Conservation (phyloP, 1,139 yeast species). For the Arxiozyma heterogenica region DNA sequence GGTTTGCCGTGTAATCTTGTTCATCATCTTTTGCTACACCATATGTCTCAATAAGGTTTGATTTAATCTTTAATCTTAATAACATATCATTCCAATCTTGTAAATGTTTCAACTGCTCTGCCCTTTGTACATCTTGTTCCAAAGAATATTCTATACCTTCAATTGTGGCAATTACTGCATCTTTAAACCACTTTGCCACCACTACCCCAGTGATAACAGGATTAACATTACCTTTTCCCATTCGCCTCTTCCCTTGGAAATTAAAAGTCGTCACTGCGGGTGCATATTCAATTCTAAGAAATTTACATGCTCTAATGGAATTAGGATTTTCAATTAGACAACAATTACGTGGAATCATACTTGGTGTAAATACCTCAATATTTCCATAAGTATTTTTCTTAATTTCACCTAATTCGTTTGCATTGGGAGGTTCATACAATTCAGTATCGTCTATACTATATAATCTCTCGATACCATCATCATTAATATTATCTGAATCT, state of each 20-base stretch:
- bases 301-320: conserved; percentile 60
- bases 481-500: conserved; percentile 21
- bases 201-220: conserved; percentile 75
- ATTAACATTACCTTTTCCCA: conserved; percentile 33
- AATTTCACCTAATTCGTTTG: conserved; percentile 48
- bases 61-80: conserved; percentile 59
- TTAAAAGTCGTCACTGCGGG: conserved; percentile 84
- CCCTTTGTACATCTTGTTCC: conserved; percentile 42
- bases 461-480: conserved; percentile 41
- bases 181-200: conserved; percentile 52
- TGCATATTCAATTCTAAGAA: conserved; percentile 70
- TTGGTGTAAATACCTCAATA: conserved; percentile 63
- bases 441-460: conserved; percentile 77
- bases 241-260: conserved; percentile 37
- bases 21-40: conserved; percentile 39
- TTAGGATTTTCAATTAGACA: conserved; percentile 47
- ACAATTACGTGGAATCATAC: conserved; percentile 81
- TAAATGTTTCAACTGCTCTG: conserved; percentile 46
- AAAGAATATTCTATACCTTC: conserved; percentile 42
- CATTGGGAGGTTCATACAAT: conserved; percentile 49
- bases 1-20: conserved; percentile 7
- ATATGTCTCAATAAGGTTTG: conserved; percentile 56
- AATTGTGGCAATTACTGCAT: conserved; percentile 54
- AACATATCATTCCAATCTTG: conserved; percentile 66
- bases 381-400: conserved; percentile 75